A percentile compares a stretch with the other conserved stretches of the same genome.
phyloP scores from a whole-genome alignment of 345 rosid species.

The Rubroshorea leprosula region DNA sequence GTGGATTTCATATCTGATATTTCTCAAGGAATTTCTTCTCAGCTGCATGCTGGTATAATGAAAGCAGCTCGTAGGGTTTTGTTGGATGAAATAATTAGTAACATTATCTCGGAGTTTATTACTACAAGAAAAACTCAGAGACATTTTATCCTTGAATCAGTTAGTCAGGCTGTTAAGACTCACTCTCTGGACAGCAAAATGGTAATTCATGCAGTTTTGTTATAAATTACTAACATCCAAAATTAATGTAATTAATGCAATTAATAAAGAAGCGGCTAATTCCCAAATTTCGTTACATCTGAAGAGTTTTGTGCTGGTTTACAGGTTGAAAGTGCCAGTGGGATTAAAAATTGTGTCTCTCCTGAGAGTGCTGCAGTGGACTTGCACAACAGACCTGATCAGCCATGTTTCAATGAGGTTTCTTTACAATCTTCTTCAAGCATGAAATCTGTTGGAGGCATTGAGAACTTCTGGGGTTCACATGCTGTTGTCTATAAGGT shows the following conservation, averaged over 20 bases:
- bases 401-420: constrained; percentile 17
- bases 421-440: constrained; percentile 16
- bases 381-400: constrained; percentile 18
- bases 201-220: constrained; percentile 28
- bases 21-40: constrained; percentile 66
- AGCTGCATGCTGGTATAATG: constrained; percentile 75
- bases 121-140: constrained; percentile 41
- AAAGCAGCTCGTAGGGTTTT: constrained; percentile 74
- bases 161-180: constrained; percentile 29
- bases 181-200: constrained; percentile 20
- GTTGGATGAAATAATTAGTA: constrained; percentile 77
- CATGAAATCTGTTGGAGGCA: constrained; percentile 67
- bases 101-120: constrained; percentile 47
- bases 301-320: constrained; percentile 20
- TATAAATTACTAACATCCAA: too few species aligned
- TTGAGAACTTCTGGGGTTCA: constrained; percentile 59
- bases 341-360: constrained; percentile 17
- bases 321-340: constrained; percentile 41
- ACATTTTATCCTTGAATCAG: constrained; percentile 32
- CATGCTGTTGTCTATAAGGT: constrained; percentile 48
- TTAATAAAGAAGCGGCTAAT: background rate
- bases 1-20: constrained; percentile 43
- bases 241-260: too few species aligned
- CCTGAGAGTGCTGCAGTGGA: constrained; percentile 24
- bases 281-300: background rate